phyloP scores from a whole-genome alignment of 352 stramenopile genomes.

The Thalassiosira mediterranea region DNA sequence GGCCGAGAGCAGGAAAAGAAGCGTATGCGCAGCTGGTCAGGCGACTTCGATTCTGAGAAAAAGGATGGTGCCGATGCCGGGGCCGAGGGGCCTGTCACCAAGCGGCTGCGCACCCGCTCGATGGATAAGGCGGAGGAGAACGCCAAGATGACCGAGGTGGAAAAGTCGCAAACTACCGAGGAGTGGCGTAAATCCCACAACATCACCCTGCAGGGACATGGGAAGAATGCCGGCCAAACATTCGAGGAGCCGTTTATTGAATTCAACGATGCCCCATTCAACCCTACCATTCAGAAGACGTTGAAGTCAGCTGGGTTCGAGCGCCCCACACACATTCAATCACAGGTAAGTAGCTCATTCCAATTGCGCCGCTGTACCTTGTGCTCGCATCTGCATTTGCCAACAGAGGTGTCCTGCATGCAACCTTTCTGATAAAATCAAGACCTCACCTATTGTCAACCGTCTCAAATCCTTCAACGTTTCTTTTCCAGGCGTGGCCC shows the following conservation, averaged over 20 bases:
- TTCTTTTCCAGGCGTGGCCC: constrained; percentile 66
- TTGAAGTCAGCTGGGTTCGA: constrained; percentile 78
- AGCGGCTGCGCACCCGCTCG: constrained; percentile 72
- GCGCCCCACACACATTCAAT: constrained; percentile 79
- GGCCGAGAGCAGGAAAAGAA: constrained; percentile 72
- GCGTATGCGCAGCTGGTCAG: constrained; percentile 68
- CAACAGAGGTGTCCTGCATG: no score
- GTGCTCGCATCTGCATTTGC: no score
- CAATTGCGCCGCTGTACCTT: neutral
- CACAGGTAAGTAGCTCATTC: constrained; percentile 54
- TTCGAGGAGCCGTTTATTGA: constrained; percentile 70
- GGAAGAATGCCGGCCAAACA: constrained; percentile 38
- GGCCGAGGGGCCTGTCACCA: constrained; percentile 15
- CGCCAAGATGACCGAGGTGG: constrained; percentile 41
- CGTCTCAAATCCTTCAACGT: neutral
- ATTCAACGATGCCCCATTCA: constrained; percentile 81
- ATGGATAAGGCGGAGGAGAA: constrained; percentile 79
- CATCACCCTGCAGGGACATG: constrained; percentile 76
- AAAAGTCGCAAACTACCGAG: constrained; percentile 60
- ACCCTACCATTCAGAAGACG: constrained; percentile 61
- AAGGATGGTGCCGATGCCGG: constrained; percentile 18
- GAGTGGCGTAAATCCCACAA: constrained; percentile 81
- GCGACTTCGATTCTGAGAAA: constrained; percentile 56
- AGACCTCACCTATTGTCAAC: neutral
- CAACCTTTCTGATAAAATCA: neutral